Conservation (phyloP, 768 basidiomycete species). For the Leucocoprinus sp. region DNA sequence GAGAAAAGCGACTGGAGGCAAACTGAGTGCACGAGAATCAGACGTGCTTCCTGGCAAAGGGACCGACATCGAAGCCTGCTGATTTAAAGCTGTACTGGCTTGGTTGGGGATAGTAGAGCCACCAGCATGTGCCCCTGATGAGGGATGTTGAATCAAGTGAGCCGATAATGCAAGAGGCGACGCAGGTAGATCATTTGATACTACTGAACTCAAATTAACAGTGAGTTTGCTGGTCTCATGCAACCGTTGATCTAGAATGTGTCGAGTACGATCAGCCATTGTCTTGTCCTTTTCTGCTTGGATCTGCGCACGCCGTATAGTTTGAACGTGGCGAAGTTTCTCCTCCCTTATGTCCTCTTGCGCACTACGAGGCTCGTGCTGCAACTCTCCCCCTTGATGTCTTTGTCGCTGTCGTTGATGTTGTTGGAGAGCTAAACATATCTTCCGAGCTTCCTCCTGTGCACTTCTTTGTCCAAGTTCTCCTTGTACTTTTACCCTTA, state of each 20-base stretch:
- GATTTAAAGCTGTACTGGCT: background rate
- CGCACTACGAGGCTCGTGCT: background rate
- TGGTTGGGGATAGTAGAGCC: too few species aligned
- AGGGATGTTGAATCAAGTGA: background rate
- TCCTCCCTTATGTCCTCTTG: background rate
- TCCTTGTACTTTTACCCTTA: background rate
- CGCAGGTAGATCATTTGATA: background rate
- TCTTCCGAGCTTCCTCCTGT: background rate
- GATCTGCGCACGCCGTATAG: slow-evolving; percentile 4
- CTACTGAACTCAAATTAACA: slow-evolving; percentile 1
- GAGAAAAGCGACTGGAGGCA: slow-evolving; percentile 6
- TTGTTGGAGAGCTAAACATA: too few species aligned
- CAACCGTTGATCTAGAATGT: slow-evolving; percentile 3
- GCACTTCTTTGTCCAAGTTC: background rate
- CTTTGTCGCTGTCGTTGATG: too few species aligned
- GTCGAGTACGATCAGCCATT: slow-evolving; percentile 4
- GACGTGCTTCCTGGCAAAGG: background rate
- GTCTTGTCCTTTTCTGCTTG: slow-evolving; percentile 1
- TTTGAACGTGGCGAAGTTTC: slow-evolving; percentile 6
- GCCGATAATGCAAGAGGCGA: too few species aligned
- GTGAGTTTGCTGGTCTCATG: slow-evolving; percentile 1
- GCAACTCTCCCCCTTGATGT: background rate
- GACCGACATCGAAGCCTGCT: background rate
- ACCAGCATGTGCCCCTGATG: background rate
- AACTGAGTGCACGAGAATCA: background rate